These are phyloP conservation scores for Rhizopus sp. DNA, from an alignment of 371 early-diverging fungal species.

Conservation along the genomic window DNA sequence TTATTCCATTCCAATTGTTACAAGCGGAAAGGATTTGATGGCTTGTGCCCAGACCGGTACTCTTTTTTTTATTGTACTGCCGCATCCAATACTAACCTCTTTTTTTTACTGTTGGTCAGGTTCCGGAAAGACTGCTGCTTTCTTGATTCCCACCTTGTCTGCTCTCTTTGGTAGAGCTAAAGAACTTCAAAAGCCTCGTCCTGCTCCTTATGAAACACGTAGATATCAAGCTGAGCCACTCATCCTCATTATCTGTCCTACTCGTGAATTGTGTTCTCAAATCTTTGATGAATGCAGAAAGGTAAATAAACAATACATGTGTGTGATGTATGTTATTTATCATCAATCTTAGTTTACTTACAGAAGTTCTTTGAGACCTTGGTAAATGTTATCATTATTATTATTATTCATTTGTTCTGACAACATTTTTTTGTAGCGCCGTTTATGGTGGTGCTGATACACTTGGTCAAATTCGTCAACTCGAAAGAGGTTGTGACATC, in stretches of 20 bases:
- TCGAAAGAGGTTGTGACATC: constrained; percentile 91
- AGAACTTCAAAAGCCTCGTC: constrained; percentile 27
- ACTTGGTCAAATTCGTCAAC: constrained; percentile 80
- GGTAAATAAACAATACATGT: constrained; percentile 17
- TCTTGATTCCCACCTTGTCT: constrained; percentile 62
- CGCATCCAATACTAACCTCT: background rate
- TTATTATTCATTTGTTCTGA: background rate
- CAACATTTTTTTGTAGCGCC: constrained; percentile 48
- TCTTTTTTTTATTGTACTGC: background rate
- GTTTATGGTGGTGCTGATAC: constrained; percentile 92
- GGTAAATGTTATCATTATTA: constrained; percentile 35
- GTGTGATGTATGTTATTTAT: background rate
- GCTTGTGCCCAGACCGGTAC: constrained; percentile 84
- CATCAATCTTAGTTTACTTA: constrained; percentile 36
- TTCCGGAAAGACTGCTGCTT: constrained; percentile 79
- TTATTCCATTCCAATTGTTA: constrained; percentile 68
- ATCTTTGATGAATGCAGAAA: constrained; percentile 50
- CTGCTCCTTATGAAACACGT: constrained; percentile 33
- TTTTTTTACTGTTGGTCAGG: constrained; percentile 25
- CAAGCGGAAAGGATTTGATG: constrained; percentile 70
- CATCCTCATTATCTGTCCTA: constrained; percentile 46
- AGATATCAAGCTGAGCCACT: constrained; percentile 34
- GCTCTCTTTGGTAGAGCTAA: constrained; percentile 37
- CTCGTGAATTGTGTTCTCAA: constrained; percentile 48
- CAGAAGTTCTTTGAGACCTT: constrained; percentile 49